phyloP scores from a whole-genome alignment of 257 asterid species.

The Solanum rostratum region DNA sequence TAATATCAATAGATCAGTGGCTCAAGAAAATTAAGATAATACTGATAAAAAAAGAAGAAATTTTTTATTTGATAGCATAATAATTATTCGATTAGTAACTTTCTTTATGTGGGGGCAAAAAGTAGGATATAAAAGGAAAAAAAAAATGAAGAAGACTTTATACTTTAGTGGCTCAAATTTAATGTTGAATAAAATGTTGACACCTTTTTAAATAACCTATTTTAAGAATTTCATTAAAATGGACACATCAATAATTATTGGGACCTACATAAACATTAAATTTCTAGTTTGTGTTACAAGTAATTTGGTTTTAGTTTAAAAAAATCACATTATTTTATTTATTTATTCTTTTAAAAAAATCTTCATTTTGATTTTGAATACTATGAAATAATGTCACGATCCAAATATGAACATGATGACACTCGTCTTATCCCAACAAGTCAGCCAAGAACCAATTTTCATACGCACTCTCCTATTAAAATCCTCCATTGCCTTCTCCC shows the following conservation, averaged over 20 bases:
- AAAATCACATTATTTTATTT: too few relatives aligned
- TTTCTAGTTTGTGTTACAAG: background rate
- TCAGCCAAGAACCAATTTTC: too few relatives aligned
- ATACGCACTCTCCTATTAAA: too few relatives aligned
- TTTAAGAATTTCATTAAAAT: background rate
- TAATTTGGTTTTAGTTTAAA: too few relatives aligned
- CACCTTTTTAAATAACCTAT: background rate
- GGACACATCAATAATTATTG: background rate
- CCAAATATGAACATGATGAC: too few relatives aligned
- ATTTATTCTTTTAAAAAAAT: too few relatives aligned
- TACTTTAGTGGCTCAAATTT: background rate
- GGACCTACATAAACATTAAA: background rate
- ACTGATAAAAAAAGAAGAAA: background rate
- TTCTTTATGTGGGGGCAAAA: background rate
- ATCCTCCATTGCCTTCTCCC: too few relatives aligned
- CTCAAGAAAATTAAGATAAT: background rate
- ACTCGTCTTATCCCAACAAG: too few relatives aligned
- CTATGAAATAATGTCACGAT: too few relatives aligned
- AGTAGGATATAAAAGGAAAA: background rate
- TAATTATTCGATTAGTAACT: background rate
- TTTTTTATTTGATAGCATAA: background rate
- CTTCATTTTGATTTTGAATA: too few relatives aligned
- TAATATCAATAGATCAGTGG: too few relatives aligned
- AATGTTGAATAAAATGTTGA: background rate
- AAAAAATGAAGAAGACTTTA: background rate